Percentiles rank a stretch among this genome's conserved stretches.
phyloP scores from a whole-genome alignment of 1,284 basidiomycete species.

The Pseudozyma sp. region DNA sequence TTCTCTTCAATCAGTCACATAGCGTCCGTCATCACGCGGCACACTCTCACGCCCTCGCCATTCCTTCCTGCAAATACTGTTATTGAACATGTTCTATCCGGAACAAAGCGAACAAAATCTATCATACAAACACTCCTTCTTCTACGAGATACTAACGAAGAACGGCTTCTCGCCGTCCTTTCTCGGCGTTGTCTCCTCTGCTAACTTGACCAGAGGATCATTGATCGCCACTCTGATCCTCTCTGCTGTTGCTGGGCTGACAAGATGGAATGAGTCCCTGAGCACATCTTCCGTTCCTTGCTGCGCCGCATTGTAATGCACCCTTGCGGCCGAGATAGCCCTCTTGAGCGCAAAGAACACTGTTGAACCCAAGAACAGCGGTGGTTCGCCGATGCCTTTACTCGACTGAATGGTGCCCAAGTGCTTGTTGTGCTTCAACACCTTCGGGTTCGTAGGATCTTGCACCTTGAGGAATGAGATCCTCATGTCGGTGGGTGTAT shows the following conservation, averaged over 20 bases:
- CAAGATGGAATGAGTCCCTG: slow-evolving; percentile 54
- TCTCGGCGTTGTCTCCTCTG: slow-evolving; percentile 56
- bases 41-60: neutral
- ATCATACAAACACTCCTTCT: no score
- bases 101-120: slow-evolving; percentile 7
- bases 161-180: slow-evolving; percentile 63
- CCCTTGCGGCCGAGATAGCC: slow-evolving; percentile 63
- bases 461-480: slow-evolving; percentile 65
- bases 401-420: slow-evolving; percentile 64
- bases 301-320: slow-evolving; percentile 44
- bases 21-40: neutral
- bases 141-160: slow-evolving; percentile 62
- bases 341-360: slow-evolving; percentile 68
- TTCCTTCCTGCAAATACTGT: neutral
- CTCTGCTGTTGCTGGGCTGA: slow-evolving; percentile 68
- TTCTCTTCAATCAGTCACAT: no score
- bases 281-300: slow-evolving; percentile 12
- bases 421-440: slow-evolving; percentile 37
- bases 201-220: slow-evolving; percentile 58
- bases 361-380: slow-evolving; percentile 67
- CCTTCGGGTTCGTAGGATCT: slow-evolving; percentile 29
- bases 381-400: slow-evolving; percentile 66
- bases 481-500: slow-evolving; percentile 68
- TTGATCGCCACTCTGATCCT: slow-evolving; percentile 66
- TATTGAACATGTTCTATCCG: neutral